Base-by-base conservation (phyloP, 2,329 filamentous ascomycete genomes). In the Sporothrix phasma region DNA sequence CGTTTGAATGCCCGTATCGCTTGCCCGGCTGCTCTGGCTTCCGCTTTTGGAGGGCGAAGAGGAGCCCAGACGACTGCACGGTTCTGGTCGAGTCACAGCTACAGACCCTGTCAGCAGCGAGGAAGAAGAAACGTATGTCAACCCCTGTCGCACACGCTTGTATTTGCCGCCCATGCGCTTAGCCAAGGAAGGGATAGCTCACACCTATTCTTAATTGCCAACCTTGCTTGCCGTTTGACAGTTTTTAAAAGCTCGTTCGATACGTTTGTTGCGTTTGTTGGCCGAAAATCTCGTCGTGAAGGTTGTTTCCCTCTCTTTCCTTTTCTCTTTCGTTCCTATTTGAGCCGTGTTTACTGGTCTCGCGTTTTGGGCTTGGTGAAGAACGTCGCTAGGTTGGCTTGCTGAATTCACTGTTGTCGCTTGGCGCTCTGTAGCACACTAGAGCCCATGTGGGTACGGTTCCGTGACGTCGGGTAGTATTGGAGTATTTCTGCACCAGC, bases 91-190 rank as follows among this genome's bases (percentile, higher is more conserved):
- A 26, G 11, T 58, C 34, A 41, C 34, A 24, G 24, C 56, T 39
- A 5, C 29, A 34, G 15, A 26, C 17, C 46, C 43, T 61, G 58
- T 61, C 41, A 61, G 58, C 43, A 49, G 17, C 43, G 31, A 24
- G 43, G 37, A 61, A 15, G 34, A 37, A 13, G 15, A 37, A 37
- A 37, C 34, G 15, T 10, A 37, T 3, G 3, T 13, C 10, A 8
- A 47, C 10, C 31, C 31, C 59, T 19, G 59, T 61, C 46, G 22
- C 45, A 49, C 58, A 60, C 56, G 56, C 17, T 46, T 45, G 41
- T 17, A 46, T 46, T 60, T 61, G 45, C 59, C 43, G 43, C 43
- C 15, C 43, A 34, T 39, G 59, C 59, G 59, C 45, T 61, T 61
- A 39, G 43, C 59, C 59, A 49, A 61, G 51, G 43, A 19, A 37